Base-by-base conservation (phyloP, 768 basidiomycete species). In the Boletus subparvulus region DNA sequence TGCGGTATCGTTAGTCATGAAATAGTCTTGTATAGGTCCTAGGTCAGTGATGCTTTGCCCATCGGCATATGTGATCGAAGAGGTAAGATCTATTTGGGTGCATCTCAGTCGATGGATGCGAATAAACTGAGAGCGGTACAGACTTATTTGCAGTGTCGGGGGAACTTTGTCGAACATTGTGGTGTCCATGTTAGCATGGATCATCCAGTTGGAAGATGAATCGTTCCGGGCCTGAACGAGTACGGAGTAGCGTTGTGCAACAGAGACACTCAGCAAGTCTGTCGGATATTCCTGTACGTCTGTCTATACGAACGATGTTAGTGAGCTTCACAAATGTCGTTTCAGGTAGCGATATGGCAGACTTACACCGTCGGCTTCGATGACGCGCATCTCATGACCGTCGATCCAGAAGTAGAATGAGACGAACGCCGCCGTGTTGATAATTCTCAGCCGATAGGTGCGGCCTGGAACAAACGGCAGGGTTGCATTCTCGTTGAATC, bases 171-270 rank as follows among this genome's bases (percentile, higher is more conserved):
- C 96, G 71, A 97, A 98, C 94, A 95, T 96, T 59, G 75, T 77
- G 0, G 82, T 82, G 68, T 95, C 92, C 83, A 98, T 92, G 77
- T 94, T 91, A 6, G 90, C 89, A 66, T 94, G 91, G 56, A 99
- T 84, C 49, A 83, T 84, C 86, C 87, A 98, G 77, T 99, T 97
- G 21, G 82, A 76, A 3, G 81, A 75, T 0, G 87, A 89, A 60
- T 94, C 90, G 72, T 95, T 95, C 47, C 88, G 84, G 11, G 96
- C 95, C 12, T 87, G 88, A 50, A 99, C 92, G 33, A 98, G 84
- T 40, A 99, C 78, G 0, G 94, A 95, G 73, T 96, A 97, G 19
- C 96, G 85, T 71, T 98, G 96, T 0, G 94, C 94, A 32, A 89
- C 93, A 14, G 92, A 80, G 54, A 98, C 55, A 42, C 83, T 80